Percentiles rank a stretch among this genome's conserved stretches.
Evolutionary conservation across 345 rosid genomes (phyloP).

Genomic region (Alliaria petiolata): DNA sequence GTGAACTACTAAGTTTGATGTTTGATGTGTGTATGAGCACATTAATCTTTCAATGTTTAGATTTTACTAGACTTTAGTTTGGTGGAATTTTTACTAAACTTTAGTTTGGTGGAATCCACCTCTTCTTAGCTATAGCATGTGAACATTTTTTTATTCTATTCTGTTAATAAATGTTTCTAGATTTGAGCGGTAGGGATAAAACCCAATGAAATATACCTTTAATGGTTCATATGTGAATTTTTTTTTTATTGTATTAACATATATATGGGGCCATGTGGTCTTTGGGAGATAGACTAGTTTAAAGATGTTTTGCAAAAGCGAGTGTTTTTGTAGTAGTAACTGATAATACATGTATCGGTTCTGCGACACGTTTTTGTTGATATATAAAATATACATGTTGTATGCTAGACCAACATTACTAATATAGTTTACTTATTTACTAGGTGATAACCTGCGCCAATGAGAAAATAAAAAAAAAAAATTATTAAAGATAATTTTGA

Average conservation of each 20-base stretch:
- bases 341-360: no score
- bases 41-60: neutral
- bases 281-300: no score
- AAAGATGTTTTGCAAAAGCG: neutral
- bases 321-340: neutral
- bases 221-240: neutral
- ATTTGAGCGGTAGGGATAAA: neutral
- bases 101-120: conserved; percentile 1
- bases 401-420: no score
- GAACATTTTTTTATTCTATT: neutral
- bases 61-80: conserved; percentile 14
- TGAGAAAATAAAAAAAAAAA: no score
- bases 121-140: conserved; percentile 1
- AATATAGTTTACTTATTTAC: no score
- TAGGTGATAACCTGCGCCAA: no score
- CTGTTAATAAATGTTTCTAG: neutral
- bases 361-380: no score
- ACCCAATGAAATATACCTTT: neutral
- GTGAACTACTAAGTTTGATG: conserved; percentile 21
- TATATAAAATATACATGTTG: no score
- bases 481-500: no score
- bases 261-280: no score
- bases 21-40: conserved; percentile 14
- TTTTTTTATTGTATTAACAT: neutral
- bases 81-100: no score